Evolutionary conservation across 225 moss, liverwort and hornwort species (phyloP).

Genomic region (Bryoerythrophyllum caledonicum): DNA sequence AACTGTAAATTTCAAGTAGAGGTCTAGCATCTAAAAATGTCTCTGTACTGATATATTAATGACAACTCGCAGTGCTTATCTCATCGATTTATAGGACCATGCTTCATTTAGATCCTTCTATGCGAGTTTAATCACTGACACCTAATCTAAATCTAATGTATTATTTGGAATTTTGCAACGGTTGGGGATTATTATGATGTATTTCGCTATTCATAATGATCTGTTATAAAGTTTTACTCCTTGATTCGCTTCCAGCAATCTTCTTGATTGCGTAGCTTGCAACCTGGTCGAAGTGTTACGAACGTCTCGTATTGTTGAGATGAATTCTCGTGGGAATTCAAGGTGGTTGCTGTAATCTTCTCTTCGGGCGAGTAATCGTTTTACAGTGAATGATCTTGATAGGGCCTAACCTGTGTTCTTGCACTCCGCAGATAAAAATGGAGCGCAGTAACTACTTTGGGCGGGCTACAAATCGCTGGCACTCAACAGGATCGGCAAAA

Average conservation of each 20-base stretch:
- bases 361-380: neutral
- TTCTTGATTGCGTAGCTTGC: neutral
- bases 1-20: neutral
- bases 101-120: neutral
- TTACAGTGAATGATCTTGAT: neutral
- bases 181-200: neutral
- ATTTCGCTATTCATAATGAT: neutral
- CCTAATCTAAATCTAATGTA: neutral
- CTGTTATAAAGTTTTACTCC: neutral
- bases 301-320: neutral
- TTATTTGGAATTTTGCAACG: neutral
- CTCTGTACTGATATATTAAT: neutral
- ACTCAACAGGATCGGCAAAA: conserved; percentile 57
- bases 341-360: neutral
- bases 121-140: neutral
- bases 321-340: neutral
- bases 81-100: neutral
- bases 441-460: conserved; percentile 59
- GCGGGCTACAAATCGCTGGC: conserved; percentile 54
- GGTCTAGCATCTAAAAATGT: neutral
- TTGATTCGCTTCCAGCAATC: neutral
- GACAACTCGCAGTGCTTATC: no score
- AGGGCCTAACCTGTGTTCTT: neutral
- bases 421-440: conserved; percentile 53
- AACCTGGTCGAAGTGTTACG: neutral